Percentiles rank a stretch among this genome's conserved stretches.
Conservation (phyloP, 2,329 filamentous ascomycete genomes). For the Arthrobotrys iridis region DNA sequence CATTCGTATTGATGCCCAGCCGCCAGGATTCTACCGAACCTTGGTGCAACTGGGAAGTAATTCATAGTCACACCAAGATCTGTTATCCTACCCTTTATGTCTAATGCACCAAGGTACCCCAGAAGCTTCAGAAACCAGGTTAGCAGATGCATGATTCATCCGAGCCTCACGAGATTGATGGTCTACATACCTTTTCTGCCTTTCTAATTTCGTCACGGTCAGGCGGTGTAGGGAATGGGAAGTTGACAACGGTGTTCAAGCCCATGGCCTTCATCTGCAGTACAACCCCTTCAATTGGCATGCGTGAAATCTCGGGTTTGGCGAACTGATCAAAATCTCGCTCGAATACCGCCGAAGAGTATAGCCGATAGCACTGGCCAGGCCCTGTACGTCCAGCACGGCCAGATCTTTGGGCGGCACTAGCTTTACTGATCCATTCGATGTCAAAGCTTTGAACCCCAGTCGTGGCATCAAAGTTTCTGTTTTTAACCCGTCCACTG, state of each 20-base stretch:
- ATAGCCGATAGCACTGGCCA: constrained; percentile 93
- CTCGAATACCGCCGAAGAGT: constrained; percentile 93
- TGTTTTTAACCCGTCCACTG: constrained; percentile 89
- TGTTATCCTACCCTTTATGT: constrained; percentile 77
- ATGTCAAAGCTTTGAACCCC: constrained; percentile 96
- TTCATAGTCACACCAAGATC: constrained; percentile 82
- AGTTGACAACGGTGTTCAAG: constrained; percentile 87
- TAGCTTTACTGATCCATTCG: constrained; percentile 97
- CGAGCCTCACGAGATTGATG: not conserved
- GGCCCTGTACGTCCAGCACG: constrained; percentile 95
- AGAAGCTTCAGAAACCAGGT: constrained; percentile 68
- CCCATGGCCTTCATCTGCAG: constrained; percentile 96
- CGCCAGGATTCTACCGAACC: constrained; percentile 90
- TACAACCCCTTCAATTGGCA: constrained; percentile 91
- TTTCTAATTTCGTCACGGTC: constrained; percentile 78
- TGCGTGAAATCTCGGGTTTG: constrained; percentile 86
- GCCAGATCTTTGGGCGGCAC: constrained; percentile 87
- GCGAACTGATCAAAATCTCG: constrained; percentile 86
- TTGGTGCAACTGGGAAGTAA: constrained; percentile 86
- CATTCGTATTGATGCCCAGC: constrained; percentile 85
- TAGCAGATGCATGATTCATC: not conserved
- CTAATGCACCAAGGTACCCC: constrained; percentile 83
- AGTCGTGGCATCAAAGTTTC: constrained; percentile 84
- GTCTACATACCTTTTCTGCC: constrained; percentile 71
- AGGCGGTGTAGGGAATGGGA: constrained; percentile 93